These are phyloP conservation scores for Tripterygium wilfordii DNA, from an alignment of 177 flowering plant genomes.

Conservation along the genomic window DNA sequence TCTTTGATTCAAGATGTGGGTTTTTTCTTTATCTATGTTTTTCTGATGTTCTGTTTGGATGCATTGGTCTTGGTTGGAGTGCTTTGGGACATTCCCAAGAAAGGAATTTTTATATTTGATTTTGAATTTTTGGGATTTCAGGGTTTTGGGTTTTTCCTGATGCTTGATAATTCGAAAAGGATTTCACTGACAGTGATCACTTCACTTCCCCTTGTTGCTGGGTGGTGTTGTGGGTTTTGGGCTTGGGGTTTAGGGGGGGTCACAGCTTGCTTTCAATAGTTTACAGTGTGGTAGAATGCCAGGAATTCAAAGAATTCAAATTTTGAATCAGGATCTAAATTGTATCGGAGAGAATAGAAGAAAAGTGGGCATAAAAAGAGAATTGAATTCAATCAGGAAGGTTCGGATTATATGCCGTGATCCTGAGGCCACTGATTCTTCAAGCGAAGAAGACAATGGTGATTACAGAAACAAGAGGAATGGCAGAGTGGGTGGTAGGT, in stretches of 20 bases:
- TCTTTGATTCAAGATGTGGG: neutral
- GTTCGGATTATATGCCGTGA: constrained; percentile 22
- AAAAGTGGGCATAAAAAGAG: neutral
- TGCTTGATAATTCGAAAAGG: neutral
- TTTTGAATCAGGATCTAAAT: neutral
- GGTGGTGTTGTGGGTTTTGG: neutral
- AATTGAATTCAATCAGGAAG: constrained; percentile 5
- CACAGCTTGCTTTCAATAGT: neutral
- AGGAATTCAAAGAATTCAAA: constrained; percentile 2
- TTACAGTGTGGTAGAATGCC: constrained; percentile 2
- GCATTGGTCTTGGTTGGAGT: constrained; percentile 3
- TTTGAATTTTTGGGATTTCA: constrained; percentile 3
- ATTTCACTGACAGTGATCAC: neutral
- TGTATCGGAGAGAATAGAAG: too few relatives aligned
- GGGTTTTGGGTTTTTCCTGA: constrained; percentile 11
- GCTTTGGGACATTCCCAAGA: constrained; percentile 4
- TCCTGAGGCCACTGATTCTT: constrained; percentile 36
- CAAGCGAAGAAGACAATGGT: constrained; percentile 27
- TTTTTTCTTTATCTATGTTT: neutral
- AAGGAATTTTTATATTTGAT: neutral
- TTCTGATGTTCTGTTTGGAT: constrained; percentile 6
- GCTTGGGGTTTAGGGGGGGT: neutral
- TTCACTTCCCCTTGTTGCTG: neutral
- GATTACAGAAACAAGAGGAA: neutral
- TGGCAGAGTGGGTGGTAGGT: constrained; percentile 3